Evolutionary conservation across 495 filamentous ascomycete species (phyloP), one percentile per base, ranked within the genome.

Genomic region (Tuber brumale): DNA sequence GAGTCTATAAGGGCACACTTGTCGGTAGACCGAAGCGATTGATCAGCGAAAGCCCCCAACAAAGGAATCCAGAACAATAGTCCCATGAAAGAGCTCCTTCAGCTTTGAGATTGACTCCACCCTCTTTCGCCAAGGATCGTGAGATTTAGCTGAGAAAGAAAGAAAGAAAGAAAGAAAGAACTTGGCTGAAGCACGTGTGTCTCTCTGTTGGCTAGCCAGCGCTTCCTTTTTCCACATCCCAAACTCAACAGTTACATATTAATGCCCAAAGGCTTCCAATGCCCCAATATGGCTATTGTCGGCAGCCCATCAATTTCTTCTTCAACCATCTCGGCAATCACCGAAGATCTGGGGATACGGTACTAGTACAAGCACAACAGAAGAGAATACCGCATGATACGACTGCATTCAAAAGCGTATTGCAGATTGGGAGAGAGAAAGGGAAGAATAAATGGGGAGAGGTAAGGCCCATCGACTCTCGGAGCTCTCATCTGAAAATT

Each of bases 41-140:
- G 57, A 31, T 66, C 57, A 66, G 57, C 57, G 57, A 35, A 66
- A 35, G n/a, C 51, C 4, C 27, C 57, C 57, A 66, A 61, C 51
- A 61, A 66, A 18, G 57, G 57, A 35, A 66, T 66, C 57, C 27
- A 66, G 57, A 66, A 66, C 57, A 35, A 66, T 66, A 66, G 57
- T 35, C 57, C 27, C 57, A 35, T 35, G 27, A 35, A 66, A 66
- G 57, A 66, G 57, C 57, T 66, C 57, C 57, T 66, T 66, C 31
- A 35, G 14, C 2, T 16, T 66, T 18, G 57, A 66, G 31, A 35
- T 31, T 31, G 6, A 35, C 51, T 61, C 27, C 27, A 61, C 57
- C 57, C 5, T 18, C 31, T 35, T 35, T 66, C 31, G 57, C 57
- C 57, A 66, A 66, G 57, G 57, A 66, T 66, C 57, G 57, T 66